Evolutionary conservation across 306 rosid genomes (phyloP).

Genomic region (Vicia villosa): DNA sequence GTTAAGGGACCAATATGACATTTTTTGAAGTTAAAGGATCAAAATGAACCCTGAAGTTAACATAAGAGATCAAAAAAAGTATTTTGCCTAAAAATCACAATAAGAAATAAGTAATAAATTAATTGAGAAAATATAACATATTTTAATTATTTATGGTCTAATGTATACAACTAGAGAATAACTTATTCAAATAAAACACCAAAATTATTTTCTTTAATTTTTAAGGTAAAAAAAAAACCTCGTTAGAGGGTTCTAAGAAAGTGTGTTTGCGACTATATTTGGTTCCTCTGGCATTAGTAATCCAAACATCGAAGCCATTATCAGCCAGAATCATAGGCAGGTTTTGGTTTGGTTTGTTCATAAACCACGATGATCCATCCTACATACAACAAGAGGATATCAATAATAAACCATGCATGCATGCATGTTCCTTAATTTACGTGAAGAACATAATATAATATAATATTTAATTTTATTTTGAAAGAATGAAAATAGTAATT

Average conservation of each 20-base stretch:
- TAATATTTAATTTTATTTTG: neutral
- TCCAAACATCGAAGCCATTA: conserved; percentile 78
- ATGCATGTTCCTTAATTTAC: neutral
- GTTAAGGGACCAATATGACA: no score
- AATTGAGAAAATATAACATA: neutral
- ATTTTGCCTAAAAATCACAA: no score
- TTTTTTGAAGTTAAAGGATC: no score
- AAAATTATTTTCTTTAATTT: neutral
- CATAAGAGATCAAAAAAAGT: no score
- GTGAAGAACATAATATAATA: neutral
- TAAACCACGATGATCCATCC: conserved; percentile 77
- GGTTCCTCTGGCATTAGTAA: conserved; percentile 74
- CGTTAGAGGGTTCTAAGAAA: conserved; percentile 38
- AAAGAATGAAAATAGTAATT: neutral
- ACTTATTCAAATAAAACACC: neutral
- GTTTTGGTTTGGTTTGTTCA: conserved; percentile 59
- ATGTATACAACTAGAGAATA: neutral
- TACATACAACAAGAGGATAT: conserved; percentile 32
- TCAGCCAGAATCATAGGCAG: conserved; percentile 77
- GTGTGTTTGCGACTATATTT: conserved; percentile 66
- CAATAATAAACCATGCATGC: neutral
- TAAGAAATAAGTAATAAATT: no score
- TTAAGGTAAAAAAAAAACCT: neutral
- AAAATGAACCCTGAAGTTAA: no score
- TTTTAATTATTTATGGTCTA: neutral